Evolutionary conservation across 345 rosid species (phyloP).

Genomic region (Corchorus capsularis): DNA sequence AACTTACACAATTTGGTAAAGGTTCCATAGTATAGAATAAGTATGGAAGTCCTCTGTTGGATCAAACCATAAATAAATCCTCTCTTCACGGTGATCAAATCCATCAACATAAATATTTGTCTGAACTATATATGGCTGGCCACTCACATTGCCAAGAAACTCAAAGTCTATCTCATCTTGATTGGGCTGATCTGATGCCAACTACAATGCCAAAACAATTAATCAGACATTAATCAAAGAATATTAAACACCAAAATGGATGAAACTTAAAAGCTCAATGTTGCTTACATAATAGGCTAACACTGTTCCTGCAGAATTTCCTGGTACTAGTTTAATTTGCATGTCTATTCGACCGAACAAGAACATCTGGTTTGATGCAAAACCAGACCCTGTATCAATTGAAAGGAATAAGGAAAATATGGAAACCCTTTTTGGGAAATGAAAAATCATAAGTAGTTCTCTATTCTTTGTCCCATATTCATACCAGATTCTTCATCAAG

Average conservation of each 20-base stretch:
- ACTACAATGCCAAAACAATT: constrained; percentile 30
- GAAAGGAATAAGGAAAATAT: background rate
- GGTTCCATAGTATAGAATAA: constrained; percentile 81
- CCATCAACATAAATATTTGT: constrained; percentile 78
- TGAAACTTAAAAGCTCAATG: background rate
- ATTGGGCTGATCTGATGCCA: constrained; percentile 72
- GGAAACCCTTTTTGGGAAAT: background rate
- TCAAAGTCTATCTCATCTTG: constrained; percentile 85
- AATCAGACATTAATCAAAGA: background rate
- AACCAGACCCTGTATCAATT: constrained; percentile 57
- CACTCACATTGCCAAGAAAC: constrained; percentile 69
- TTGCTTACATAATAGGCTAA: constrained; percentile 71
- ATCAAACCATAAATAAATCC: constrained; percentile 90
- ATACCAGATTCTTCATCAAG: constrained; percentile 83
- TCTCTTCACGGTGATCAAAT: constrained; percentile 68
- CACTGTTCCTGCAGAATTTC: constrained; percentile 83
- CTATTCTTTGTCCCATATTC: background rate
- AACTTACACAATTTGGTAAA: constrained; percentile 81
- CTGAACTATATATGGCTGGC: constrained; percentile 78
- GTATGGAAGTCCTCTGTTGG: constrained; percentile 76
- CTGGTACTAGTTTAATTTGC: constrained; percentile 80
- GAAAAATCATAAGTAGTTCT: background rate
- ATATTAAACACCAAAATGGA: background rate
- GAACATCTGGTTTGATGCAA: constrained; percentile 68
- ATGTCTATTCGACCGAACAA: constrained; percentile 76